Evolutionary conservation across 73 alveolate genomes (phyloP), one percentile per base, ranked within the genome.

Genomic region (Breviolum minutum): DNA sequence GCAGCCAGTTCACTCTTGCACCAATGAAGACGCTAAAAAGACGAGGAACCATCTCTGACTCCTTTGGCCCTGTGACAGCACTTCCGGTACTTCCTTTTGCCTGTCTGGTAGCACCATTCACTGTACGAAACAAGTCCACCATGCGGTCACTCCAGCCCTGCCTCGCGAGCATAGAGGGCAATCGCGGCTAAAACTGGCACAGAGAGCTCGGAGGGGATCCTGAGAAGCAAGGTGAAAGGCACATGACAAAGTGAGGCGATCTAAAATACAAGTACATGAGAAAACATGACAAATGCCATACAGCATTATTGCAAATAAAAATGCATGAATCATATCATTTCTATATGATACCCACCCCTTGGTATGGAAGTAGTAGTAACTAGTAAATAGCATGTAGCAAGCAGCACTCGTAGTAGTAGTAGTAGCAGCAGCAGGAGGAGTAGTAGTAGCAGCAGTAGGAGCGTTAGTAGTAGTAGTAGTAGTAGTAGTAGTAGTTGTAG

Each of bases 141-240:
- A 7, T 82, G 26, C 26, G 19, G 22, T 9, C 30, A 77, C 2
- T 9, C 22, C 73, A 9, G 79, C 68, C n/a, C 73, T n/a, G 73
- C 77, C 91, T 92, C 79, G 8, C 98, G 89, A 6, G 87, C 63
- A 26, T 80, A 66, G 81, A 92, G 66, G 0, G 98, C 98, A 66
- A 92, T 68, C 8, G 98, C 98, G 9, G 98, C 98, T 17, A 92
- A 60, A 63, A 92, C 98, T 17, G 98, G 98, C 13, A 60, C 71
- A 7, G 98, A 92, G 27, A 92, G 98, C 66, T 92, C 98, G 14
- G 98, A 16, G 9, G 98, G 98, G 22, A 92, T 92, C 98, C 98
- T 92, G n/a, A 32, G 62, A 19, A 60, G 85, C 85, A 76, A 40
- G 54, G 54, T 2, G 54, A n/a, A n/a, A n/a, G n/a, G n/a, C n/a